Evolutionary conservation across 768 basidiomycete genomes (phyloP), one percentile per base, ranked within the genome.

Genomic region (Kwoniella heveanensis): DNA sequence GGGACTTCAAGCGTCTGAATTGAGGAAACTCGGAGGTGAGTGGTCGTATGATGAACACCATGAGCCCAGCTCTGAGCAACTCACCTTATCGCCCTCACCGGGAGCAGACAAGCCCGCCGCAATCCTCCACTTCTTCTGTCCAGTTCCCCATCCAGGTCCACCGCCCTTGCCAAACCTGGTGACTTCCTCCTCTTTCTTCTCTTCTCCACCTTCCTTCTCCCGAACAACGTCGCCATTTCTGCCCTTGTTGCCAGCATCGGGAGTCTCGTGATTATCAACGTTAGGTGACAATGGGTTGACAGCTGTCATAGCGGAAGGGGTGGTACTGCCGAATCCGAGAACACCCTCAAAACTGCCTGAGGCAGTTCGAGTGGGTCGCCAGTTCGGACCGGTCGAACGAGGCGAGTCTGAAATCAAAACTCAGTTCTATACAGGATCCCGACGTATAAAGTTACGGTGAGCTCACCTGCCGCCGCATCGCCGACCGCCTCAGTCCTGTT

Each of bases 291-390:
- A 27, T 36, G 46, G 47, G 30, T 54, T 58, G 30, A n/a, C 50
- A 19, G 57, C 47, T 21, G 60, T 60, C 25, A 62, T 26, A 10
- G 65, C 53, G 21, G 68, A 51, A 13, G 58, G 54, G 10, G 47
- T 37, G 13, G 62, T n/a, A 24, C 67, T 64, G 49, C 73, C 72
- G 58, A 79, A 77, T 1, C 74, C 78, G n/a, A 77, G 68, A 39
- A 79, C 79, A 57, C 77, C 78, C 29, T 79, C 79, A 55, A 79
- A 80, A 8, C 55, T 77, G 46, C 77, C 76, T 2, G 77, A 71
- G 21, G 65, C 53, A 17, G 70, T 68, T 17, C 76, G 67, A 44
- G 64, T 47, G 17, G 71, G 66, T 62, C 78, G 59, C 74, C 78
- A 77, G 39, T 54, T 60, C 1, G 57, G 52, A 8, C 50, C 64